phyloP scores from a whole-genome alignment of 1,284 basidiomycete genomes.

The Ganoderma sinense region DNA sequence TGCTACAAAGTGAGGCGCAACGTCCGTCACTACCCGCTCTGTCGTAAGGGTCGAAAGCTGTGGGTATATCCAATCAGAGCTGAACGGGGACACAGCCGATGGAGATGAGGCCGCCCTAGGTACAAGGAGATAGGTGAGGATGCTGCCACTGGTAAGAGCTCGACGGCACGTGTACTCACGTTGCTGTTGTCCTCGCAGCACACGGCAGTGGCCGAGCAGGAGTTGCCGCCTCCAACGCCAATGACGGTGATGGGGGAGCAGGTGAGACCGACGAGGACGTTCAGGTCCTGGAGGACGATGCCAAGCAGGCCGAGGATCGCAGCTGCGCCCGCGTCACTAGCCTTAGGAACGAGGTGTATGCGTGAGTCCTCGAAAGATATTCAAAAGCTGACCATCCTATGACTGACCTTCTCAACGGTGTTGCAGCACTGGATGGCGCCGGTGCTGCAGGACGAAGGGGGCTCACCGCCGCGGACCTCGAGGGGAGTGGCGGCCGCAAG shows the following conservation, averaged over 20 bases:
- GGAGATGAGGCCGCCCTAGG: constrained; percentile 35
- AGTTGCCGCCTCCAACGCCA: constrained; percentile 23
- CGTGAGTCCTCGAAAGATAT: not conserved
- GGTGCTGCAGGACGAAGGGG: constrained; percentile 28
- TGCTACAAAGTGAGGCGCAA: not conserved
- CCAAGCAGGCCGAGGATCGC: constrained; percentile 28
- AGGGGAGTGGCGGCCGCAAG: constrained; percentile 40
- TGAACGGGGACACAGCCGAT: constrained; percentile 34
- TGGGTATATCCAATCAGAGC: constrained; percentile 17
- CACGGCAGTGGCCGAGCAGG: constrained; percentile 25
- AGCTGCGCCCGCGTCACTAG: not conserved
- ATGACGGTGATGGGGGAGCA: constrained; percentile 35
- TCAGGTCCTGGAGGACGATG: constrained; percentile 28
- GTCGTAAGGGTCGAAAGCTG: not conserved
- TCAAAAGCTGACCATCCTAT: not conserved
- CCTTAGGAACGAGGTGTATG: constrained; percentile 1
- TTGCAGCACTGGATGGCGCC: constrained; percentile 36
- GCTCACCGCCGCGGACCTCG: constrained; percentile 16
- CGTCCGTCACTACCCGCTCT: not conserved
- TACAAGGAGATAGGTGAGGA: not conserved
- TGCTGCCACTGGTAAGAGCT: not conserved
- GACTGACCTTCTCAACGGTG: constrained; percentile 26
- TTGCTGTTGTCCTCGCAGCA: constrained; percentile 36
- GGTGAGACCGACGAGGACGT: constrained; percentile 29
- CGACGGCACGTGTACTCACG: constrained; percentile 22